Base-by-base conservation (phyloP, 352 stramenopile genomes). In the Pythium myriotylum region DNA sequence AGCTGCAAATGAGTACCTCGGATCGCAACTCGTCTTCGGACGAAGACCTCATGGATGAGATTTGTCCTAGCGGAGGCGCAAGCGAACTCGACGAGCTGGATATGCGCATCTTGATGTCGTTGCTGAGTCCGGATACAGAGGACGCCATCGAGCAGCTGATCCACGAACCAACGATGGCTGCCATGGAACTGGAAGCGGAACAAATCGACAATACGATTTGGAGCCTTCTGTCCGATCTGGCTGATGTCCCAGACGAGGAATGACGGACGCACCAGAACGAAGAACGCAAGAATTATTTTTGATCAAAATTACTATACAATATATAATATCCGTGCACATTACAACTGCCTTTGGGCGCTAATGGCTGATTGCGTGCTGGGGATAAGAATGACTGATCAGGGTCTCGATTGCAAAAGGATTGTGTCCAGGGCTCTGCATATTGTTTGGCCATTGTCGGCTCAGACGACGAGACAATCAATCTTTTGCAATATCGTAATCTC, bases 81-180 rank as follows among this genome's bases (percentile, higher is more conserved):
- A 35, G 17, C 4, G 49, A 55, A 12, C 32, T 55, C 3, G 49
- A 55, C 42, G 49, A 55, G n/a, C 49, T 55, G 29, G 49, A 55
- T 33, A 16, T 55, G 32, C 49, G 49, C n/a, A 55, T 55, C 20
- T 35, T 55, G 19, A 23, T 55, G 9, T 55, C 49, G 20, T 33
- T 55, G 29, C 32, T 55, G 1, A 55, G 32, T 24, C 49, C 49
- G 3, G 49, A 55, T 5, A 45, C 49, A 5, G 47, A 54, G 4
- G 27, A 22, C 24, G 16, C 16, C 13, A 26, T 29, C 26, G 47
- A 19, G 4, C 26, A 40, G 16, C 10, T 24, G 14, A 20, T 19
- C n/a, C 19, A 29, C 5, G 49, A 55, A 19, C 49, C 49, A 16
- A 12, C 32, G 27, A 4, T 20, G 4, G 10, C 32, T 10, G 16